Evolutionary conservation across 306 rosid genomes (phyloP).

Genomic region (Mimosa pudica): DNA sequence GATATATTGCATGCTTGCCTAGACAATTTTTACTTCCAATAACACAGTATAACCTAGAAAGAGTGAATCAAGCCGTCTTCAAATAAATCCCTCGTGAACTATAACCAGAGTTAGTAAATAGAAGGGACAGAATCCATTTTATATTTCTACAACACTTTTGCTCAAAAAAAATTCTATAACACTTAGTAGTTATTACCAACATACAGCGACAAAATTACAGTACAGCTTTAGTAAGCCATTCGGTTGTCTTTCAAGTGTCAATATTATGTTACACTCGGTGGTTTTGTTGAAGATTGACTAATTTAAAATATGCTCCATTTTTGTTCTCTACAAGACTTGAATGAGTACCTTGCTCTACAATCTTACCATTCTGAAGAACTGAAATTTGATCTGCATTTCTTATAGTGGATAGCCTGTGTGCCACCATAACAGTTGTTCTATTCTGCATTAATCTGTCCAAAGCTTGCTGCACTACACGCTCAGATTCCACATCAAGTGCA

Average conservation of each 20-base stretch:
- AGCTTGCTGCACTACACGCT: constrained; percentile 85
- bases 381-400: constrained; percentile 89
- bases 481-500: constrained; percentile 87
- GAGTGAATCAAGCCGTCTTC: not conserved
- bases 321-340: constrained; percentile 69
- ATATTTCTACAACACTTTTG: constrained; percentile 27
- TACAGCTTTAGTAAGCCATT: constrained; percentile 33
- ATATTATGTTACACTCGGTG: constrained; percentile 40
- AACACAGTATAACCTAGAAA: not conserved
- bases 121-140: constrained; percentile 5
- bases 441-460: constrained; percentile 80
- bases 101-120: not conserved
- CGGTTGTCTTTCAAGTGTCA: constrained; percentile 24
- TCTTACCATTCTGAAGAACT: constrained; percentile 85
- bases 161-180: too few relatives aligned
- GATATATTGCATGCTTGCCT: not conserved
- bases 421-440: constrained; percentile 88
- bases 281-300: constrained; percentile 88
- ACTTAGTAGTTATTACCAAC: not conserved
- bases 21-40: not conserved
- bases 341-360: constrained; percentile 90
- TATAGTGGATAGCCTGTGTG: constrained; percentile 90
- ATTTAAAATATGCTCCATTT: constrained; percentile 79
- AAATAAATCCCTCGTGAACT: not conserved
- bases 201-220: constrained; percentile 27